Evolutionary conservation across 2,329 filamentous ascomycete genomes (phyloP), one percentile per base, ranked within the genome.

Genomic region (Exophiala bonariae): DNA sequence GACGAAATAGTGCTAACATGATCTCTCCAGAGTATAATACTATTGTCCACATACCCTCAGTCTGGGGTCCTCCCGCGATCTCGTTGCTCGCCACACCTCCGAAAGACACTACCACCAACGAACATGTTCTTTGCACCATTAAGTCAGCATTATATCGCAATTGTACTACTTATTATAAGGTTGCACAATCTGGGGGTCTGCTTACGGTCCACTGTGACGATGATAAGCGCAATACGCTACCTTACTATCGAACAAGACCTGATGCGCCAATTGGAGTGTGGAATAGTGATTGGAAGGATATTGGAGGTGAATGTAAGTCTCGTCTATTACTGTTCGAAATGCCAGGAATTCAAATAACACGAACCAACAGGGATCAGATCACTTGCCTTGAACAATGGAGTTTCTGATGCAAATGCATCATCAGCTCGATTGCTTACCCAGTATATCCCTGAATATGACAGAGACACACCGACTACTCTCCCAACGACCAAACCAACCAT

Each of bases 41-140:
- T 0, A 64, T 89, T 4, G 67, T 77, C 33, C 86, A 87, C 58
- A 68, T 68, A 2, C 74, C 74, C 2, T 68, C 60, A 1, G 4
- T 22, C 3, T 69, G 60, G 50, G 69, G 71, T 9, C 61, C 73
- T 2, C 74, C 82, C 41, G 71, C 83, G 0, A 73, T 90, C 2
- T 91, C 90, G 60, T 54, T 90, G 0, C 72, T 93, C 1, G 80
- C 75, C 1, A 82, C 83, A 13, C 59, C 63, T 3, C 44, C 55
- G 8, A 53, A 58, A 26, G 34, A 52, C 3, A 62, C 65, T 5
- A 47, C 14, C 3, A 62, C 59, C 0, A 60, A 67, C 1, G 72
- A 80, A 22, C 90, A 85, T 60, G 81, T 83, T 0, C 66, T 93
- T 1, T 93, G 87, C 61, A 74, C 83, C 33, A 63, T 91, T 11